Evolutionary conservation across 306 rosid species (phyloP).

Genomic region (Albizia julibrissin): DNA sequence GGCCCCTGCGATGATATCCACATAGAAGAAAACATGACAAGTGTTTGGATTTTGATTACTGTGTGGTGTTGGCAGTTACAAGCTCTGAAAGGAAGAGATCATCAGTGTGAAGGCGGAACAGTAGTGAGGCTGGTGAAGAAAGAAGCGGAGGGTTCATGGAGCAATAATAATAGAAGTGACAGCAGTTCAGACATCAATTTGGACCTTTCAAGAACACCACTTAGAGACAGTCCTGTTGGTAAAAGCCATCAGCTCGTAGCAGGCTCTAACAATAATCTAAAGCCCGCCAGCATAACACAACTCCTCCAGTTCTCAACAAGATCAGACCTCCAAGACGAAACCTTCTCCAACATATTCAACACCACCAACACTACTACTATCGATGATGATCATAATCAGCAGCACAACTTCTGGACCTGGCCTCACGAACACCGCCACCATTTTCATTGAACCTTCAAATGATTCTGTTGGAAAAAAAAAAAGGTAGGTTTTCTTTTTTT

Average conservation of each 20-base stretch:
- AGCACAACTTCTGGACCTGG: conserved; percentile 86
- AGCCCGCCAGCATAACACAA: conserved; percentile 69
- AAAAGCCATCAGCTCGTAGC: conserved; percentile 40
- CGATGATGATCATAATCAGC: conserved; percentile 49
- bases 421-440: conserved; percentile 64
- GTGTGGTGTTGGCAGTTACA: conserved; percentile 53
- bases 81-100: conserved; percentile 52
- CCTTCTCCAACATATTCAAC: conserved; percentile 74
- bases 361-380: conserved; percentile 19
- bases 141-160: conserved; percentile 76
- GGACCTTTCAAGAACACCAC: conserved; percentile 71
- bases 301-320: conserved; percentile 78
- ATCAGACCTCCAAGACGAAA: conserved; percentile 67
- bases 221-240: conserved; percentile 48
- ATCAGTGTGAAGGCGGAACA: conserved; percentile 42
- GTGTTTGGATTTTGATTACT: conserved; percentile 10
- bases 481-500: conserved; percentile 9
- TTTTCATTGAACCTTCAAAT: conserved; percentile 43
- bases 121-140: conserved; percentile 43
- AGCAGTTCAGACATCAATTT: conserved; percentile 73
- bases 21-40: conserved; percentile 28
- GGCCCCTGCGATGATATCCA: conserved; percentile 24
- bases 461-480: conserved; percentile 14
- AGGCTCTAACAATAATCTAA: conserved; percentile 38
- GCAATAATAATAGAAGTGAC: conserved; percentile 75